Evolutionary conservation across 2,329 filamentous ascomycete genomes (phyloP).

Genomic region (Dothideomycetes sp.): DNA sequence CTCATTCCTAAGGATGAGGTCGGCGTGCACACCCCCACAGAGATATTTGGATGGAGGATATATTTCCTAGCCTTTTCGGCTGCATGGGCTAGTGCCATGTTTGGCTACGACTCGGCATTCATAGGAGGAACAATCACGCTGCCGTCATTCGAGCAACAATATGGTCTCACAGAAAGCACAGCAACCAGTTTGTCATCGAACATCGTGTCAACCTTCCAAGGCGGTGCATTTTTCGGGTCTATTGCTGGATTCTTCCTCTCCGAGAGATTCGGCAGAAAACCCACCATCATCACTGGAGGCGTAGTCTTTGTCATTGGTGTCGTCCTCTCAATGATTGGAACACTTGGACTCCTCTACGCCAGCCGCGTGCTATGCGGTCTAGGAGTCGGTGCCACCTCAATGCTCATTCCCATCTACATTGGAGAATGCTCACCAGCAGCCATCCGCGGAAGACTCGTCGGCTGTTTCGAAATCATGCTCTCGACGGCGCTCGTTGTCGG

Average conservation of each 20-base stretch:
- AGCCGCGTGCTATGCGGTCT: constrained; percentile 25
- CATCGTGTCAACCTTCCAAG: constrained; percentile 12
- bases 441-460: constrained; percentile 24
- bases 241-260: constrained; percentile 8
- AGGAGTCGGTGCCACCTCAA: constrained; percentile 22
- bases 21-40: too few relatives aligned
- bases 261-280: constrained; percentile 9
- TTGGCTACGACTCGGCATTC: constrained; percentile 13
- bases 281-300: constrained; percentile 9
- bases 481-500: constrained; percentile 23
- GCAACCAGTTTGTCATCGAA: constrained; percentile 11
- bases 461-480: constrained; percentile 22
- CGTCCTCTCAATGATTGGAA: too few relatives aligned
- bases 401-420: constrained; percentile 24
- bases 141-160: constrained; percentile 11
- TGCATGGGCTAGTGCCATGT: too few relatives aligned
- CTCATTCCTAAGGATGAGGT: too few relatives aligned
- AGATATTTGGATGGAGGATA: too few relatives aligned
- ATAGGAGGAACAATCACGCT: constrained; percentile 13
- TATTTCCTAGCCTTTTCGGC: too few relatives aligned
- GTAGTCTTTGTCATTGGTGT: constrained; percentile 10
- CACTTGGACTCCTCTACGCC: constrained; percentile 32
- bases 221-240: constrained; percentile 11
- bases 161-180: constrained; percentile 9
- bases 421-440: constrained; percentile 22